phyloP scores from a whole-genome alignment of 192 early-diverging fungal species.

The Obelidium mucronatum region DNA sequence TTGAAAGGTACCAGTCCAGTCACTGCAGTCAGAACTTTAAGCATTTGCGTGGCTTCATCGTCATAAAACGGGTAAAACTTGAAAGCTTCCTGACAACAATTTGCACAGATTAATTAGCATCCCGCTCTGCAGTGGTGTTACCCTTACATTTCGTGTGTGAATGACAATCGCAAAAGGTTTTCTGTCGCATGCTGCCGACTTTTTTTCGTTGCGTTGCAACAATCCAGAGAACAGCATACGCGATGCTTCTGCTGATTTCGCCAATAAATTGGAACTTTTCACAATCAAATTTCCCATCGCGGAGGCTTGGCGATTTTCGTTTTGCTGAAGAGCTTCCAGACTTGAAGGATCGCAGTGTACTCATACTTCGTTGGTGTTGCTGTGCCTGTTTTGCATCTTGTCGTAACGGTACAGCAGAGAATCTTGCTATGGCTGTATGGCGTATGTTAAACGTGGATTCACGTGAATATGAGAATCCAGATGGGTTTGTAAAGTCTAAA shows the following conservation, averaged over 20 bases:
- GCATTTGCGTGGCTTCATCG: conserved; percentile 38
- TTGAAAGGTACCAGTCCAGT: conserved; percentile 38
- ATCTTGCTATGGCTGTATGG: conserved; percentile 11
- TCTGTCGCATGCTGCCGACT: no score
- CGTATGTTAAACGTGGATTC: conserved; percentile 1
- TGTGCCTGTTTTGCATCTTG: not conserved
- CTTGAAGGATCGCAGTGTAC: not conserved
- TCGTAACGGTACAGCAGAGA: conserved; percentile 16
- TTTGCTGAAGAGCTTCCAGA: not conserved
- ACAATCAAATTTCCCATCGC: not conserved
- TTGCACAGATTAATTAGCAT: not conserved
- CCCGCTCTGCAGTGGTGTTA: not conserved
- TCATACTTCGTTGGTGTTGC: not conserved
- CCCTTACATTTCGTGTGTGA: conserved; percentile 13
- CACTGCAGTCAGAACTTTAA: conserved; percentile 13
- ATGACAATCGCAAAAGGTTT: conserved; percentile 2
- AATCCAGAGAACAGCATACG: not conserved
- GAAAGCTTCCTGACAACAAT: conserved; percentile 37
- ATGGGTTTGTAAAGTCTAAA: not conserved
- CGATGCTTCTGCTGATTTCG: not conserved
- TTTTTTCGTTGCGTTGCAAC: no score
- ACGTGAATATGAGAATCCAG: not conserved
- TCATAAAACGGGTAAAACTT: conserved; percentile 48
- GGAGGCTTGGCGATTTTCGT: not conserved
- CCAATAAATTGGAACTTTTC: not conserved